These are phyloP conservation scores for Neurospora africana DNA, from an alignment of 495 filamentous ascomycete genomes.

Conservation along the genomic window DNA sequence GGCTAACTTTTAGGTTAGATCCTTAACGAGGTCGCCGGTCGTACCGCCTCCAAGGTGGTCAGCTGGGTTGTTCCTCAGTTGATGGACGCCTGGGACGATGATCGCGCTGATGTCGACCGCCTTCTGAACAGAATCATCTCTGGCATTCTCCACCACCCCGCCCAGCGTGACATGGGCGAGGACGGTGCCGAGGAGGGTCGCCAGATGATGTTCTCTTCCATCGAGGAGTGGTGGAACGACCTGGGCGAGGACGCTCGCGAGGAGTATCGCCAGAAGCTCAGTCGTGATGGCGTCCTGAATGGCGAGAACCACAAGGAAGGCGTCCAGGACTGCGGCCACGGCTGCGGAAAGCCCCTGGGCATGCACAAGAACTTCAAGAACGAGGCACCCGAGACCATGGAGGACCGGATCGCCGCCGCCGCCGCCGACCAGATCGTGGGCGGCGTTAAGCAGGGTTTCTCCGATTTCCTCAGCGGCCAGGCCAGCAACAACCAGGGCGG, in stretches of 20 bases:
- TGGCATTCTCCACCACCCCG: constrained; percentile 82
- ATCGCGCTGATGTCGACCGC: constrained; percentile 52
- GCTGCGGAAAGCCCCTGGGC: constrained; percentile 53
- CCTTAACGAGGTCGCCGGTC: constrained; percentile 81
- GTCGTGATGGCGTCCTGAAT: constrained; percentile 59
- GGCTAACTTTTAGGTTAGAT: constrained; percentile 36
- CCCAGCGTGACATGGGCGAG: constrained; percentile 54
- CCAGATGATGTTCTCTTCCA: constrained; percentile 61
- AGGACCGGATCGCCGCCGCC: constrained; percentile 35
- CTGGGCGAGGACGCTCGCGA: constrained; percentile 50
- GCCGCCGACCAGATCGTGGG: constrained; percentile 37
- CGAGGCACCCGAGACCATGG: constrained; percentile 21
- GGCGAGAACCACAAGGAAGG: constrained; percentile 79
- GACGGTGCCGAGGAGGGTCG: constrained; percentile 68
- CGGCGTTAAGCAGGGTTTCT: constrained; percentile 33
- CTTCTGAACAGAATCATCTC: constrained; percentile 63
- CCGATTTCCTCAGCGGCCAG: constrained; percentile 17
- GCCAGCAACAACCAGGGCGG: constrained; percentile 28
- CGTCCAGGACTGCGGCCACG: constrained; percentile 74
- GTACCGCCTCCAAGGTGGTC: constrained; percentile 63
- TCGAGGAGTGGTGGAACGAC: constrained; percentile 69
- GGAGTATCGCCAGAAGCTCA: constrained; percentile 58
- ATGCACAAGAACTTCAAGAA: constrained; percentile 34
- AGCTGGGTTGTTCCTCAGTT: constrained; percentile 78
- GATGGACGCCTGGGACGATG: constrained; percentile 77